Base-by-base conservation (phyloP, 2,329 filamentous ascomycete species). In the Scleromitrula shiraiana region DNA sequence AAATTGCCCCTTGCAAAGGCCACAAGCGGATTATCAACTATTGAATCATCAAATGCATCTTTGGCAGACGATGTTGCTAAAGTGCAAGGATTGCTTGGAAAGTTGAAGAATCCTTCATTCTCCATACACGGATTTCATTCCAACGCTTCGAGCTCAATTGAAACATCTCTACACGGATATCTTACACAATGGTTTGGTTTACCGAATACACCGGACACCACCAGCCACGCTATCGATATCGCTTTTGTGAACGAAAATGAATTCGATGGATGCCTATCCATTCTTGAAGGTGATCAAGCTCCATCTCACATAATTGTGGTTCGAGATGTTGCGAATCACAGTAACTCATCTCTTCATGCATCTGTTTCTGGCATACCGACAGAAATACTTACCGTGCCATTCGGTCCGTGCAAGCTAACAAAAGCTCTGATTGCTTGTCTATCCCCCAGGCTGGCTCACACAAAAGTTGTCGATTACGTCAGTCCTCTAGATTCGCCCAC, bases 1-100 rank as follows among this genome's bases (percentile, higher is more conserved):
- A 68, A 65, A 29, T 14, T 53, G 4, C 51, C 51, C 22, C 38
- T 52, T 6, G 17, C 14, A n/a, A 38, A 39, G 3, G 33, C 41
- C 15, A n/a, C 12, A 20, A n/a, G 19, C 26, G 17, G 7, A 14
- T 4, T 14, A 33, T n/a, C 20, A 5, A 26, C n/a, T 20, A 24
- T 20, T 17, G 8, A 9, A 3, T 10, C 44, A n/a, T 15, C 22
- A n/a, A 23, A 26, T 14, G 6, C 15, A 27, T 7, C 9, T 19
- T 20, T 32, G 7, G 35, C n/a, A 23, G 22, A 41, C n/a, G 37
- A 47, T 30, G 37, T 47, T 12, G 20, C 23, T 6, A 23, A 47
- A 7, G 12, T 47, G 9, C 40, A 22, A 26, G 15, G 2, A 4
- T 23, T 47, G 20, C 44, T 47, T 10, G 15, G 24, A 9, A 23